Evolutionary conservation across 805 yeast genomes (phyloP), one percentile per base, ranked within the genome.

Genomic region (Zygoascus bituminiphila): DNA sequence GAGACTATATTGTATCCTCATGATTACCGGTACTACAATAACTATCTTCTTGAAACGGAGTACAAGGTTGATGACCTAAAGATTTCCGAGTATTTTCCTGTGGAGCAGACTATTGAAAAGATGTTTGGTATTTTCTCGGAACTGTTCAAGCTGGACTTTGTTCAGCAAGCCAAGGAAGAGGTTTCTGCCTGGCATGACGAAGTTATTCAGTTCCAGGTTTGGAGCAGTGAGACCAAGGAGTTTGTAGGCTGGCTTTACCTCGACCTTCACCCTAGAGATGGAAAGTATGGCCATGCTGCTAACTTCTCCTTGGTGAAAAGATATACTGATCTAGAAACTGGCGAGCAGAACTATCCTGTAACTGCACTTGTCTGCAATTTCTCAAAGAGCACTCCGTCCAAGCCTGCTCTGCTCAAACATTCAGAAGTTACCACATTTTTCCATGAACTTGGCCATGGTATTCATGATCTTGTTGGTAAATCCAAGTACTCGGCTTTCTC

Each of bases 361-460:
- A 82, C 93, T 5, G 84, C 88, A 0, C 70, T 87, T 52, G 93
- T 87, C 26, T 85, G 95, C 69, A 87, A 85, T 65, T 87, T 87
- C 64, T 81, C 93, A 25, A 81, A 81, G 60, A 88, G 91, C 40
- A 75, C 82, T 4, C 66, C 69, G 15, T 76, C 72, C 22, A 84
- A 81, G 61, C 94, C 91, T 19, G 78, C 89, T 1, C 70, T 87
- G 56, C 73, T 87, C 58, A 81, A 82, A 58, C 95, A 87, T 62
- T 72, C 71, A 54, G 94, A 86, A 62, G 86, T 86, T 10, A 80
- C 80, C 20, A 87, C 95, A 0, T 82, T 87, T 56, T 87, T 87
- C 80, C 95, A 87, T 61, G 95, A 87, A 65, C 73, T 86, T 54
- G 95, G 95, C 22, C 95, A 87, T 60, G 95, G 94, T 49, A 82